Percentiles rank a stretch among this genome's conserved stretches.
Evolutionary conservation across 768 basidiomycete genomes (phyloP).

Genomic region (Psilocybe subaeruginosa): DNA sequence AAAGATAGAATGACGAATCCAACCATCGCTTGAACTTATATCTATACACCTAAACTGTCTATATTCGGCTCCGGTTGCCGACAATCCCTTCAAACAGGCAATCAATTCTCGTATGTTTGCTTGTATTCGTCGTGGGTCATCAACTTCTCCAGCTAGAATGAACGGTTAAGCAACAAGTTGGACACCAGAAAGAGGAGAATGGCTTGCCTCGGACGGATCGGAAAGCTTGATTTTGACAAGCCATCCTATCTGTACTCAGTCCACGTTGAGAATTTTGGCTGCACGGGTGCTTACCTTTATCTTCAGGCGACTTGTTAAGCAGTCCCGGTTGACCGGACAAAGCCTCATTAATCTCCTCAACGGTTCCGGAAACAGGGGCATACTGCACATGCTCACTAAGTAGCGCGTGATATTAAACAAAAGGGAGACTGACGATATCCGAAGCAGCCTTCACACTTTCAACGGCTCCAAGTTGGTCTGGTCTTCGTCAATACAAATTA

Average conservation of each 20-base stretch:
- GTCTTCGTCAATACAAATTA: background rate
- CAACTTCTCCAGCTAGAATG: constrained; percentile 63
- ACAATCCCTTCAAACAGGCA: background rate
- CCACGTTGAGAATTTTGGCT: background rate
- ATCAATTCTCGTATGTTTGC: constrained; percentile 36
- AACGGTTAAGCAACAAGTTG: background rate
- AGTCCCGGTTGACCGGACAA: constrained; percentile 73
- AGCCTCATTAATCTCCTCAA: constrained; percentile 77
- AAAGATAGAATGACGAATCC: background rate
- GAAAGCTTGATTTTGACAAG: constrained; percentile 90
- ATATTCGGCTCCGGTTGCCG: background rate
- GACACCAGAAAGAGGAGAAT: background rate
- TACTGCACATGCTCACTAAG: constrained; percentile 51
- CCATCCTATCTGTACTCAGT: constrained; percentile 69
- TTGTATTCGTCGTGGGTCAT: constrained; percentile 80
- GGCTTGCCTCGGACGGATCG: constrained; percentile 71
- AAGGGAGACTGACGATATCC: constrained; percentile 66
- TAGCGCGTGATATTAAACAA: constrained; percentile 4
- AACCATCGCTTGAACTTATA: background rate
- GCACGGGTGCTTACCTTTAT: constrained; percentile 59
- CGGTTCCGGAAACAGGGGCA: constrained; percentile 87
- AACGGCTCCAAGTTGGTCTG: constrained; percentile 88
- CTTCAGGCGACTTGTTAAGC: constrained; percentile 87
- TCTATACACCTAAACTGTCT: constrained; percentile 8
- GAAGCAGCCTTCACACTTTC: constrained; percentile 98